Evolutionary conservation across 2,329 filamentous ascomycete species (phyloP), one percentile per base, ranked within the genome.

Genomic region (Arachnomyces sp.): DNA sequence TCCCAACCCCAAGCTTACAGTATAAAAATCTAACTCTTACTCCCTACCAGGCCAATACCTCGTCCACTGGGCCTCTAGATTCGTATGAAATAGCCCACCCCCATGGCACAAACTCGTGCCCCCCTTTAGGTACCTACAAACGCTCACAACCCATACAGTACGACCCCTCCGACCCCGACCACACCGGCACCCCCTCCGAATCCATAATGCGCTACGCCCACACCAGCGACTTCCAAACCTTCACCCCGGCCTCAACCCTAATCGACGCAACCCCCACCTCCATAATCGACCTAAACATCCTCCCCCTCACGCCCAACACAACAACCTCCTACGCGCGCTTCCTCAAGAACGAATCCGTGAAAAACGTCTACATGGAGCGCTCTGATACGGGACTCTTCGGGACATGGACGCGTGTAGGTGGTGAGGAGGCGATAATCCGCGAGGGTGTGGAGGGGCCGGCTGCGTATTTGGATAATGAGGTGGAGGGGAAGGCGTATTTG

Each of bases 221-320:
- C 54, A 77, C 74, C 1, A 59, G 56, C 35, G 74, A 77, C 57
- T 78, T 77, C 49, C 58, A 60, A 34, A 73, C 67, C 2, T 77
- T 77, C 50, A 65, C 61, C 13, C 29, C 65, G 1, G 71, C 74
- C 0, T 54, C 69, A 44, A 72, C 71, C 5, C 73, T 72, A 48
- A 68, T 76, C 51, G 64, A 72, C 53, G 60, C 65, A 32, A 54
- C 61, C 1, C 65, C 67, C 0, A 71, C 64, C 37, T 63, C 70
- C 42, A 61, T 73, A 38, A 76, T 76, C 50, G 72, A 76, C 48
- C 60, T 80, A n/a, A 73, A 76, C 48, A 72, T 81, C 54, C 60
- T 75, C 3, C 58, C 20, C 9, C 20, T 25, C 20, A 9, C 20
- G 20, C 5, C 65, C 1, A 55, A 73, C 1, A 64, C 66, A 11